phyloP scores from a whole-genome alignment of 257 asterid species.

The Nicotiana paniculata region DNA sequence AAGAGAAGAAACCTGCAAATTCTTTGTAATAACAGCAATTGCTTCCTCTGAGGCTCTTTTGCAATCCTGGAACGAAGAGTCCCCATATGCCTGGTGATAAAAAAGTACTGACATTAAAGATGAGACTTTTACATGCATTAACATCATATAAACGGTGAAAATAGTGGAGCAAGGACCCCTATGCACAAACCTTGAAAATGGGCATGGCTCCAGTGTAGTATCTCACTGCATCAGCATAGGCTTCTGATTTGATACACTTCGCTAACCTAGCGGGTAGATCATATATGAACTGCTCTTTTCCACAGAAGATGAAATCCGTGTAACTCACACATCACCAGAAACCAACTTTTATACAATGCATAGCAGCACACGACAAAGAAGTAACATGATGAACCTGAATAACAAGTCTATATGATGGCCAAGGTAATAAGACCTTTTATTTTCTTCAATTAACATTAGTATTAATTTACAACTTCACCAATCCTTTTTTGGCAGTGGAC shows the following conservation, averaged over 20 bases:
- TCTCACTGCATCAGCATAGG: slow-evolving; percentile 96
- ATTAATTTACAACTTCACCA: neutral
- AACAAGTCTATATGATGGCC: neutral
- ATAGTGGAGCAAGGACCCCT: neutral
- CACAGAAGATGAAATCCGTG: slow-evolving; percentile 32
- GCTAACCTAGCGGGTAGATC: slow-evolving; percentile 90
- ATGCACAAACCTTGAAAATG: slow-evolving; percentile 68
- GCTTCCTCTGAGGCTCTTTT: slow-evolving; percentile 91
- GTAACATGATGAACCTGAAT: slow-evolving; percentile 1
- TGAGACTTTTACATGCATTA: neutral
- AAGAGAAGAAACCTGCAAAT: slow-evolving; percentile 58
- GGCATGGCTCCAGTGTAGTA: slow-evolving; percentile 95
- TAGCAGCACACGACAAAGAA: neutral
- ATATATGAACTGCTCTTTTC: slow-evolving; percentile 88
- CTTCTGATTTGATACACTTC: slow-evolving; percentile 88
- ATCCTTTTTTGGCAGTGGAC: neutral
- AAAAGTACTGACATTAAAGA: slow-evolving; percentile 12
- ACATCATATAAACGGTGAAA: neutral
- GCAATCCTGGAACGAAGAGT: slow-evolving; percentile 93
- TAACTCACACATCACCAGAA: slow-evolving; percentile 30
- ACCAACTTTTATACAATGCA: slow-evolving; percentile 10
- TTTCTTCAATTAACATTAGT: neutral
- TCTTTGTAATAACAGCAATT: slow-evolving; percentile 46
- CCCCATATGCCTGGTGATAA: slow-evolving; percentile 75
- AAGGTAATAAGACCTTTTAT: neutral